Percentiles rank a stretch among this genome's conserved stretches.
Conservation (phyloP, 176 grass and related monocot species). For the Pontederia crassipes region DNA sequence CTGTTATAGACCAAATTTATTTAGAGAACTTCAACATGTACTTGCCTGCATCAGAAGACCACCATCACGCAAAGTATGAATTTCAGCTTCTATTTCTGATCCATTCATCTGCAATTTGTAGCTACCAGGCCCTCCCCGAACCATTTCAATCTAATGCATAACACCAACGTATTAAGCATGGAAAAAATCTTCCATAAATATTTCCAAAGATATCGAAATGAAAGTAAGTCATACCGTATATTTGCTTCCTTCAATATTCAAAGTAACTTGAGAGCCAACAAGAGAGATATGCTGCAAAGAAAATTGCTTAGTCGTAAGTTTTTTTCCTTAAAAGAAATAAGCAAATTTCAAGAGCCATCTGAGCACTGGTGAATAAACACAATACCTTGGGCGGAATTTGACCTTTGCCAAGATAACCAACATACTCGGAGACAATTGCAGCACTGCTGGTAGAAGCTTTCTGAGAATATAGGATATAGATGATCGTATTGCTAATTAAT, state of each 20-base stretch:
- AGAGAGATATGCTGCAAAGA: conserved; percentile 92
- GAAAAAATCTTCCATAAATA: conserved; percentile 14
- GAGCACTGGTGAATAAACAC: conserved; percentile 11
- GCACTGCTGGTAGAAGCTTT: conserved; percentile 94
- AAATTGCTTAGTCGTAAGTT: conserved; percentile 17
- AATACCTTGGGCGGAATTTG: conserved; percentile 97
- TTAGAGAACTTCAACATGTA: neutral
- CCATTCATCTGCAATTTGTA: conserved; percentile 91
- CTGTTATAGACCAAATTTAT: too few relatives aligned
- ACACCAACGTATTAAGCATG: conserved; percentile 21
- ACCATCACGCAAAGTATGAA: conserved; percentile 87
- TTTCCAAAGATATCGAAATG: neutral
- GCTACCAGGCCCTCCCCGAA: conserved; percentile 75
- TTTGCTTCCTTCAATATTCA: conserved; percentile 99
- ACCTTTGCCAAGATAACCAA: conserved; percentile 96
- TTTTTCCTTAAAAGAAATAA: neutral
- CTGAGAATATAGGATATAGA: conserved; percentile 24
- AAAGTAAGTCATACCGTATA: conserved; percentile 48
- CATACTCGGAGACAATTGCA: conserved; percentile 68
- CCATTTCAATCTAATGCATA: conserved; percentile 59
- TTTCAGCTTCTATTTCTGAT: conserved; percentile 82
- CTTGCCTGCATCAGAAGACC: conserved; percentile 98
- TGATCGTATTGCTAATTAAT: neutral
- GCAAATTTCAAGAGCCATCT: neutral
- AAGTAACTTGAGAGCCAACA: conserved; percentile 79